Percentiles rank a stretch among this genome's conserved stretches.
phyloP scores from a whole-genome alignment of 306 rosid species.

The Cucumis melo region DNA sequence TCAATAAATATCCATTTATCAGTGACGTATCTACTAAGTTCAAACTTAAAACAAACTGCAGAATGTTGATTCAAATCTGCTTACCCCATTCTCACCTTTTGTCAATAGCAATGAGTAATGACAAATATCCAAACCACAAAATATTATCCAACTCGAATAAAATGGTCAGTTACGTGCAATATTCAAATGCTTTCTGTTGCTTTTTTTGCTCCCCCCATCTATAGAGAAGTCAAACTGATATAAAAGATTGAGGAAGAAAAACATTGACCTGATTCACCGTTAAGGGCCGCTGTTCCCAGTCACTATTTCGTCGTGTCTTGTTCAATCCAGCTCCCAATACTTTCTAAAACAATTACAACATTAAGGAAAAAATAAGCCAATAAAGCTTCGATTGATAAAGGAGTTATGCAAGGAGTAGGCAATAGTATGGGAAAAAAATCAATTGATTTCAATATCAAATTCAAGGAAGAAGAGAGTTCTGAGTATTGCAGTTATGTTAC shows the following conservation, averaged over 20 bases:
- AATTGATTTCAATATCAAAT: background rate
- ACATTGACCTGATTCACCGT: constrained; percentile 56
- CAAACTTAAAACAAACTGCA: background rate
- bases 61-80: background rate
- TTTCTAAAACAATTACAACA: constrained; percentile 30
- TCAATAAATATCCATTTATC: background rate
- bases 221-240: background rate
- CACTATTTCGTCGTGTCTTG: constrained; percentile 87
- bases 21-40: background rate
- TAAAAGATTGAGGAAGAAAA: background rate
- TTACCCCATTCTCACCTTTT: background rate
- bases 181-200: background rate
- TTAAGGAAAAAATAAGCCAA: background rate
- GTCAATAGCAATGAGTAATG: background rate
- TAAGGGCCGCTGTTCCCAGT: constrained; percentile 93
- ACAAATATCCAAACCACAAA: background rate
- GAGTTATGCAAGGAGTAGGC: background rate
- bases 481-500: constrained; percentile 21
- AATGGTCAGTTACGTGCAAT: background rate
- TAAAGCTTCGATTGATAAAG: background rate
- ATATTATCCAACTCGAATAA: background rate
- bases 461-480: constrained; percentile 1
- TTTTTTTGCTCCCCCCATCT: background rate
- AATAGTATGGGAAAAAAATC: background rate
- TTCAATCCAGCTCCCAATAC: constrained; percentile 75